A percentile compares a stretch with the other conserved stretches of the same genome.
These are phyloP conservation scores for Larix kaempferi DNA, from an alignment of 75 land plant species.

Conservation along the genomic window DNA sequence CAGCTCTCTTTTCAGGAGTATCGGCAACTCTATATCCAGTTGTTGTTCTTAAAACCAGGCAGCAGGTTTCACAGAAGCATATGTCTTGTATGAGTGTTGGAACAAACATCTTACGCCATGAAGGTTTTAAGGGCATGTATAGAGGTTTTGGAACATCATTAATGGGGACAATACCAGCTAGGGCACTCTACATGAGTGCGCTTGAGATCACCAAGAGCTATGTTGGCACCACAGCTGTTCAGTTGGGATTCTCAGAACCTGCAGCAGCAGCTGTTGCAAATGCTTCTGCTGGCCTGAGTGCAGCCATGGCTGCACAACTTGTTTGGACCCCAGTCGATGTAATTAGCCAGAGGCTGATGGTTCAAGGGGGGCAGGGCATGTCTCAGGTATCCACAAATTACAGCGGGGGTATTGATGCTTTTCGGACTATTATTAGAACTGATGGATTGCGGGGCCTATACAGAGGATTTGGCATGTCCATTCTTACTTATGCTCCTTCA, in stretches of 20 bases:
- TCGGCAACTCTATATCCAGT: slow-evolving; percentile 82
- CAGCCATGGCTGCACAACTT: slow-evolving; percentile 90
- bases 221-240: slow-evolving; percentile 47
- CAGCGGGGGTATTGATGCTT: slow-evolving; percentile 79
- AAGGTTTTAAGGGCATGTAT: slow-evolving; percentile 78
- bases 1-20: slow-evolving; percentile 90
- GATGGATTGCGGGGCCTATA: slow-evolving; percentile 84
- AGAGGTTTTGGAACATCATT: slow-evolving; percentile 88
- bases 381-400: slow-evolving; percentile 28
- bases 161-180: slow-evolving; percentile 85
- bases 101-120: slow-evolving; percentile 44
- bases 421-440: slow-evolving; percentile 54
- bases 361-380: slow-evolving; percentile 42
- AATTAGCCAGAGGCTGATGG: slow-evolving; percentile 90
- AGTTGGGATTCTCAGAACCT: slow-evolving; percentile 66
- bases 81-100: slow-evolving; percentile 48
- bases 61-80: slow-evolving; percentile 49
- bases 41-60: slow-evolving; percentile 78
- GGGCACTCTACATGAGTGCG: slow-evolving; percentile 90
- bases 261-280: slow-evolving; percentile 70
- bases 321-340: slow-evolving; percentile 98
- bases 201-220: slow-evolving; percentile 88
- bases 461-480: slow-evolving; percentile 89
- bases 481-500: slow-evolving; percentile 92
- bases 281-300: slow-evolving; percentile 82